phyloP scores from a whole-genome alignment of 2,329 filamentous ascomycete genomes.

The Emmonsiellopsis sp. region DNA sequence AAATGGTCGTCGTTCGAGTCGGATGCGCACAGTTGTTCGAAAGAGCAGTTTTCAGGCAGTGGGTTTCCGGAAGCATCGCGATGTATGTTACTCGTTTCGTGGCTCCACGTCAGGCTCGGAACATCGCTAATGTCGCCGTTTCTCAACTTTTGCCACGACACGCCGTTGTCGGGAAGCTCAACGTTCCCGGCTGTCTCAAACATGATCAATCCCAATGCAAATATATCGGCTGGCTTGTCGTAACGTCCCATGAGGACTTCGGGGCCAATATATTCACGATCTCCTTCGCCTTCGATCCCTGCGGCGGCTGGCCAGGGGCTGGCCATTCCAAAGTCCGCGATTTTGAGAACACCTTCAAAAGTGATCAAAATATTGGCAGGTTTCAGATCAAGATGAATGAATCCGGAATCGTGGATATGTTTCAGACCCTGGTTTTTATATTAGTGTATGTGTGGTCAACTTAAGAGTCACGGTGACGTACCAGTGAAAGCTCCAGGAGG shows the following conservation, averaged over 20 bases:
- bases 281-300: slow-evolving; percentile 80
- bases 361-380: slow-evolving; percentile 58
- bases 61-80: slow-evolving; percentile 68
- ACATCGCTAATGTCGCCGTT: slow-evolving; percentile 84
- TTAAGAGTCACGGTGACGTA: slow-evolving; percentile 38
- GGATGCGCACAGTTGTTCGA: slow-evolving; percentile 34
- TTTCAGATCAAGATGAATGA: slow-evolving; percentile 61
- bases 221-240: slow-evolving; percentile 87
- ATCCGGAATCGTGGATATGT: slow-evolving; percentile 80
- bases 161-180: slow-evolving; percentile 83
- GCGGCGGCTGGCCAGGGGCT: slow-evolving; percentile 65
- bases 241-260: slow-evolving; percentile 81
- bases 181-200: slow-evolving; percentile 93
- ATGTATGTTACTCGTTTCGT: slow-evolving; percentile 56
- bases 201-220: slow-evolving; percentile 87
- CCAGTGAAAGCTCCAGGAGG: slow-evolving; percentile 71
- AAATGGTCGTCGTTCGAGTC: slow-evolving; percentile 16
- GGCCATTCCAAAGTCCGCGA: slow-evolving; percentile 63
- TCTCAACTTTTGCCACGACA: slow-evolving; percentile 80
- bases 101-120: slow-evolving; percentile 75
- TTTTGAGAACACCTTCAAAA: slow-evolving; percentile 56
- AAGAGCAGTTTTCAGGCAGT: slow-evolving; percentile 37
- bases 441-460: slow-evolving; percentile 15
- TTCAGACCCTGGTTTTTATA: slow-evolving; percentile 58
- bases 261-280: slow-evolving; percentile 90